Evolutionary conservation across 1,284 basidiomycete species (phyloP), one percentile per base, ranked within the genome.

Genomic region (Melampsora larici-populina): DNA sequence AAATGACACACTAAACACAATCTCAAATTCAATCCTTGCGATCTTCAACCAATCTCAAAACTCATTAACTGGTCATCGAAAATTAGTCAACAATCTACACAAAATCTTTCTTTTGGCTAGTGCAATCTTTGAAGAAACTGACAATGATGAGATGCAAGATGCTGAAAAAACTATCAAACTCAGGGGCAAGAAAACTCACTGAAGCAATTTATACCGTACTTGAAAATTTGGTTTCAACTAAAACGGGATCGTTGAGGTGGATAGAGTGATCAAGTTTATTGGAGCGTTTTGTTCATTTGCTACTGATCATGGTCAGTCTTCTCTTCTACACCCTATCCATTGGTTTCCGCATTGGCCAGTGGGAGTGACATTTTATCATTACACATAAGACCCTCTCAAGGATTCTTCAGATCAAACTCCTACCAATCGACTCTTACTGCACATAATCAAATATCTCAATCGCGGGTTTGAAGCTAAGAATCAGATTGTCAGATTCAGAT

Each of bases 391-490:
- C 46, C 71, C 71, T 36, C 60, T 64, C 17, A 73, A 73, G 48
- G 71, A 65, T 62, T 65, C 71, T 15, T 49, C 24, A 21, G 36
- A 29, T 69, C 82, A 77, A 81, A 80, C 15, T 77, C 46, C 78
- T 79, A 79, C 78, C 79, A n/a, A 77, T 78, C 7, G 40, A 66
- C 1, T 69, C 55, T 64, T 48, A 21, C 31, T 58, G 0, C 88
- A 93, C 73, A 94, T 97, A 81, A 86, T 91, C 0, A 85, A 88
- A 15, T 88, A 89, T 65, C 85, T 97, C 3, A 85, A 97, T 74
- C 88, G 88, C 68, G 94, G 94, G 0, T 94, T 94, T 84, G 84
- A 87, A 15, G 92, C 94, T 2, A 97, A 96, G 84, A 91, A 95
- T 86, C 97, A 96, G 86, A 88, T 88, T 73, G 90, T 92, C 31